Percentiles rank a stretch among this genome's conserved stretches.
These are phyloP conservation scores for Nemophila menziesii DNA, from an alignment of 257 asterid species.

Conservation along the genomic window DNA sequence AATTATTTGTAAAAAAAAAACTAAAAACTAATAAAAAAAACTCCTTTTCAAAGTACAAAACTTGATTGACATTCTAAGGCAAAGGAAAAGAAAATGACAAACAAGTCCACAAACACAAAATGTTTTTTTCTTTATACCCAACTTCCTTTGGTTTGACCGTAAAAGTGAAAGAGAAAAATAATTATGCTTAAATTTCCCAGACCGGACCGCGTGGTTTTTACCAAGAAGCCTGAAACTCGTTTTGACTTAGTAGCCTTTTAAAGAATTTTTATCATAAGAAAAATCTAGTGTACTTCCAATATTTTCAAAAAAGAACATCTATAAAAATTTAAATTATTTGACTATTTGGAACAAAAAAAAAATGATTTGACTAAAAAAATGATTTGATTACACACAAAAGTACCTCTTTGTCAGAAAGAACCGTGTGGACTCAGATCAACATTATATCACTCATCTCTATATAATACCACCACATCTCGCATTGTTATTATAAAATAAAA, in stretches of 20 bases:
- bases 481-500: too few relatives aligned
- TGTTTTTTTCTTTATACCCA: slow-evolving; percentile 2
- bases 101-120: slow-evolving; percentile 8
- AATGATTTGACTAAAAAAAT: too few relatives aligned
- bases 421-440: slow-evolving; percentile 50
- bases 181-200: too few relatives aligned
- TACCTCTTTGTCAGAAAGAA: slow-evolving; percentile 23
- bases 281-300: too few relatives aligned
- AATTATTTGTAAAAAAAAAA: too few relatives aligned
- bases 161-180: too few relatives aligned
- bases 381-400: slow-evolving; percentile 6
- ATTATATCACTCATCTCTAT: too few relatives aligned
- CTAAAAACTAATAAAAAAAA: too few relatives aligned
- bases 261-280: slow-evolving; percentile 5
- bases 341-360: too few relatives aligned
- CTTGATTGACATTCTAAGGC: slow-evolving; percentile 14
- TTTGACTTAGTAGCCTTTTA: slow-evolving; percentile 33
- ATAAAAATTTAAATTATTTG: too few relatives aligned
- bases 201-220: slow-evolving; percentile 27
- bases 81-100: slow-evolving; percentile 13
- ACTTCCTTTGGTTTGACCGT: slow-evolving; percentile 21
- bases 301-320: not conserved
- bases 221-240: slow-evolving; percentile 23
- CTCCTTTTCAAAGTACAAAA: too few relatives aligned
- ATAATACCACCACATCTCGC: too few relatives aligned